Evolutionary conservation across 768 basidiomycete genomes (phyloP), one percentile per base, ranked within the genome.

Genomic region (Kwoniella bestiolae): DNA sequence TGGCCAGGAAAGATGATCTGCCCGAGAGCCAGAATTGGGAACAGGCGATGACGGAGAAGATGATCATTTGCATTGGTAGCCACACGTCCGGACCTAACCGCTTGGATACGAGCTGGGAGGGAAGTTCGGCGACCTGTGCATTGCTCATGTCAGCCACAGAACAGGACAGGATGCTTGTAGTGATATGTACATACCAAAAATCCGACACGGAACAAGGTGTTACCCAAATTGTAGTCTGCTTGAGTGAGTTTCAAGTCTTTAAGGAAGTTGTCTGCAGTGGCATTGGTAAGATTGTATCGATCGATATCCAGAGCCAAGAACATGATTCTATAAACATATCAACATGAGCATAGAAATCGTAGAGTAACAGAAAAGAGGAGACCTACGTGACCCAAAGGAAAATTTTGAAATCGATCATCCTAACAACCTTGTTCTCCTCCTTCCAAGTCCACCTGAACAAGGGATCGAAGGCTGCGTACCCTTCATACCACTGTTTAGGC

Each of bases 201-300:
- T 2, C 66, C 69, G 9, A 86, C 76, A 23, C 84, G 82, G 77
- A 86, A 87, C 0, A 89, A 77, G 0, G 85, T 86, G 76, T 88
- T 88, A 16, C 88, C 80, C 7, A 80, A 59, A 53, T 80, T 81
- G 65, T 80, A 82, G 35, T 80, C 79, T n/a, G 68, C 73, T 46
- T 77, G 74, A 21, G 85, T 88, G 66, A 90, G 80, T 2, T 82
- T 75, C 7, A 90, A 83, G 70, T 90, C 88, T 2, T 80, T 65
- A n/a, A 90, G 79, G 69, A 90, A 86, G 76, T 88, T 89, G 77
- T 89, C 88, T 1, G 87, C 85, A 66, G 89, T 88, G 32, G 89
- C 89, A 74, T 87, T 87, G 0, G 85, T 84, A 32, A 89, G 82
- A 73, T 89, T 90, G 55, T 82, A 83, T 28, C 88, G 68, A 56